Evolutionary conservation across 306 rosid species (phyloP), one percentile per base, ranked within the genome.

Genomic region (Prinsepia uniflora): DNA sequence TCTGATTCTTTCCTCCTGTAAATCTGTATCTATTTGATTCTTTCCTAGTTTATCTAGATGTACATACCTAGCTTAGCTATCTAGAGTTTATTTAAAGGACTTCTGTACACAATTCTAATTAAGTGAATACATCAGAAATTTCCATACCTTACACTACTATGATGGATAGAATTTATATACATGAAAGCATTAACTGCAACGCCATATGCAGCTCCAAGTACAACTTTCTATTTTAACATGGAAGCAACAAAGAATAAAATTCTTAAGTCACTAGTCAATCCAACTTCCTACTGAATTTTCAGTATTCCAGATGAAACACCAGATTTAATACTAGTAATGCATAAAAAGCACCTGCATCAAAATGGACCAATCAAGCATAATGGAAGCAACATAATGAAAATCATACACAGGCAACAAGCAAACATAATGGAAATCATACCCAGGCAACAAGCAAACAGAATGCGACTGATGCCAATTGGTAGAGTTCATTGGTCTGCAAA

Each of bases 401-500:
- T 85, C 96, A 68, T 68, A 94, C 99, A n/a, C n/a, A n/a, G 34
- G 24, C 20, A 71, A 44, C 42, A 8, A 71, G 7, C n/a, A 57
- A 63, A 18, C 5, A 13, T 57, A 22, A 30, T 34, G 17, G 45
- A 71, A 54, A 68, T 85, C 96, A 68, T 68, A 94, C 99, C 99
- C 96, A 94, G 67, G 99, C 99, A 65, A 94, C 99, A 67, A 94
- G 94, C 63, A 94, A 85, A 85, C 99, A 94, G 87, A 94, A 95
- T 10, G 99, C 99, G 65, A 95, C 99, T 19, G 99, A 86, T 56
- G 97, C 97, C 86, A 95, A 75, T 74, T 95, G 99, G 83, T 95
- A 95, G 66, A 95, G 96, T 78, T 95, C 99, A 72, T 95, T 95
- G 73, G 99, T 95, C 99, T 95, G 97, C 91, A 78, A 62, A 74